Conservation (phyloP, 306 rosid species). For the Trichosanthes truncata region DNA sequence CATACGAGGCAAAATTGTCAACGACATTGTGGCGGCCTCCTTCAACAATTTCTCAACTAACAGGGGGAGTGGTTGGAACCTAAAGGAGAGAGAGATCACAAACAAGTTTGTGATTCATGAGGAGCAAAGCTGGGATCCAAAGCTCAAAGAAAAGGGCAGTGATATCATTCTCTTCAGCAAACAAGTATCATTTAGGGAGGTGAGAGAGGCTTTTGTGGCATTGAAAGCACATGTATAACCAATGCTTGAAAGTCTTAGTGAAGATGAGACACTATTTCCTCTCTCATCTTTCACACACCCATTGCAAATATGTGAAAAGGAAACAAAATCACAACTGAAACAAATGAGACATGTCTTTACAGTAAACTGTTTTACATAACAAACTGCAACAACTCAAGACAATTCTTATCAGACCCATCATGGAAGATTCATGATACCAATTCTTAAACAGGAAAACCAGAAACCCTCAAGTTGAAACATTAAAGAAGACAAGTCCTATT, state of each 20-base stretch:
- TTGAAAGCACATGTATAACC: background rate
- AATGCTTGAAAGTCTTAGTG: background rate
- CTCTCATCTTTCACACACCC: background rate
- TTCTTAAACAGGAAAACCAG: background rate
- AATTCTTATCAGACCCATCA: background rate
- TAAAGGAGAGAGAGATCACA: background rate
- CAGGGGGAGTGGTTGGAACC: background rate
- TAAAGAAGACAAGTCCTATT: background rate
- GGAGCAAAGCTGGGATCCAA: background rate
- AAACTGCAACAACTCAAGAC: background rate
- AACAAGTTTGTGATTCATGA: background rate
- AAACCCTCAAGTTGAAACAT: background rate
- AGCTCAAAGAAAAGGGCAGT: background rate
- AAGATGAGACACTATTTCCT: background rate
- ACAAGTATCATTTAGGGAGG: background rate
- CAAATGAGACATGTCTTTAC: background rate
- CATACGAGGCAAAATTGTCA: too few species aligned
- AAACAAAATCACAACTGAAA: background rate
- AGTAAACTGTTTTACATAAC: background rate
- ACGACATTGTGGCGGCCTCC: too few species aligned
- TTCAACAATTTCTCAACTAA: too few species aligned
- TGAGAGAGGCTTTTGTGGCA: background rate
- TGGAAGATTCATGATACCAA: background rate
- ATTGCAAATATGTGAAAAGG: background rate
- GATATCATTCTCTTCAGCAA: background rate